Conservation (phyloP, 768 basidiomycete genomes). For the Asterophora lycoperdoides region DNA sequence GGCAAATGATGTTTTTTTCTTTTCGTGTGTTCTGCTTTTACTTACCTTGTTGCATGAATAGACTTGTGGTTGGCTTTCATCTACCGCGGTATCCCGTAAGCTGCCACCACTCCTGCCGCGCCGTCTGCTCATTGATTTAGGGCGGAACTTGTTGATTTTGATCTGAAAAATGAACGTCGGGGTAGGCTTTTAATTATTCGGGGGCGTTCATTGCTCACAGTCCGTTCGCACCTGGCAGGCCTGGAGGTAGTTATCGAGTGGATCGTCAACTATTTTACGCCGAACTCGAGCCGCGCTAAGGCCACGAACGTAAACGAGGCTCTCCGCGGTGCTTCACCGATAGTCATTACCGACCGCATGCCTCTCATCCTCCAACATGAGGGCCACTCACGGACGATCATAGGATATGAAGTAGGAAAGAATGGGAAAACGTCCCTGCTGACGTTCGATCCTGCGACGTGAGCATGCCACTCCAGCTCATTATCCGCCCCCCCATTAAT, state of each 20-base stretch:
- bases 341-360: conserved; percentile 60
- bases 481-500: background rate
- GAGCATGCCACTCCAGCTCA: conserved; percentile 11
- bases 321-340: conserved; percentile 45
- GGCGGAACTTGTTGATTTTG: conserved; percentile 62
- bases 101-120: conserved; percentile 6
- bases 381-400: conserved; percentile 84
- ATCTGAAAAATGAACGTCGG: conserved; percentile 37
- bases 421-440: conserved; percentile 60
- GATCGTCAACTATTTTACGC: conserved; percentile 70
- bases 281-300: conserved; percentile 17
- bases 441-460: conserved; percentile 76
- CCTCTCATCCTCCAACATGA: conserved; percentile 80
- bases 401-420: conserved; percentile 74
- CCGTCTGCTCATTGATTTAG: conserved; percentile 28
- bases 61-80: conserved; percentile 79
- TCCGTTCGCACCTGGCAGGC: conserved; percentile 26
- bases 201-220: background rate
- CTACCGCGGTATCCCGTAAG: conserved; percentile 79
- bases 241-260: conserved; percentile 54
- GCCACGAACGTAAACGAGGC: conserved; percentile 46
- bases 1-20: conserved; percentile 38
- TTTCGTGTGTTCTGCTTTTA: background rate
- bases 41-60: conserved; percentile 22
- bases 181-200: conserved; percentile 29